These are phyloP conservation scores for Symbiodinium natans DNA, from an alignment of 73 alveolate genomes.

Conservation along the genomic window DNA sequence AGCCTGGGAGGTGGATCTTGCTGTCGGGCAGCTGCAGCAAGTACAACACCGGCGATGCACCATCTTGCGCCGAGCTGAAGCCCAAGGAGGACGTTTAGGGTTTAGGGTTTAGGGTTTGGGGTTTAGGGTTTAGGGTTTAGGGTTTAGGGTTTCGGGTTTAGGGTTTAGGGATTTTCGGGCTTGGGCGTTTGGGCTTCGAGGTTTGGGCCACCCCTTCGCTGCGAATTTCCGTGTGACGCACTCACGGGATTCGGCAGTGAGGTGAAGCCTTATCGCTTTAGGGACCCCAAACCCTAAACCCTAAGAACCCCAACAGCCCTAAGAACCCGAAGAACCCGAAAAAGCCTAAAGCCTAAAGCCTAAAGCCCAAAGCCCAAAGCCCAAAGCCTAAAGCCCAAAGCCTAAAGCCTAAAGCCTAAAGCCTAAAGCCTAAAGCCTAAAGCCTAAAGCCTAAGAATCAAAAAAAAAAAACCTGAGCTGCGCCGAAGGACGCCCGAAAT, in stretches of 20 bases:
- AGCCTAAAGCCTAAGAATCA: too few relatives aligned
- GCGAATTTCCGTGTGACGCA: too few relatives aligned
- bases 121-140: neutral
- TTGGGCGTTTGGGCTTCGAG: neutral
- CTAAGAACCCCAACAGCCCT: neutral
- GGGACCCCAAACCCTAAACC: neutral
- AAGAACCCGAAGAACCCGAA: neutral
- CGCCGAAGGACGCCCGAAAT: neutral
- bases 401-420: too few relatives aligned
- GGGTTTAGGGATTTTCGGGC: neutral
- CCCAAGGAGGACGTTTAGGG: neutral
- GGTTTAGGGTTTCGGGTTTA: neutral
- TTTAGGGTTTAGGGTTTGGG: neutral
- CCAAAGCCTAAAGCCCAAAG: too few relatives aligned
- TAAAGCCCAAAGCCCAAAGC: too few relatives aligned
- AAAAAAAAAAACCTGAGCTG: too few relatives aligned
- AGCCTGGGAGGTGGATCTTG: neutral
- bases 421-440: too few relatives aligned
- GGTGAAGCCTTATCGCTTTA: too few relatives aligned
- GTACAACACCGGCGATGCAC: neutral
- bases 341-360: too few relatives aligned
- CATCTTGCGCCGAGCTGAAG: neutral
- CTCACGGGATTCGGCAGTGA: too few relatives aligned
- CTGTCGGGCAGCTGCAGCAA: neutral
- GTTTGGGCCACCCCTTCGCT: too few relatives aligned